Evolutionary conservation across 2,329 filamentous ascomycete genomes (phyloP), one percentile per base, ranked within the genome.

Genomic region (Xylaria sp.): DNA sequence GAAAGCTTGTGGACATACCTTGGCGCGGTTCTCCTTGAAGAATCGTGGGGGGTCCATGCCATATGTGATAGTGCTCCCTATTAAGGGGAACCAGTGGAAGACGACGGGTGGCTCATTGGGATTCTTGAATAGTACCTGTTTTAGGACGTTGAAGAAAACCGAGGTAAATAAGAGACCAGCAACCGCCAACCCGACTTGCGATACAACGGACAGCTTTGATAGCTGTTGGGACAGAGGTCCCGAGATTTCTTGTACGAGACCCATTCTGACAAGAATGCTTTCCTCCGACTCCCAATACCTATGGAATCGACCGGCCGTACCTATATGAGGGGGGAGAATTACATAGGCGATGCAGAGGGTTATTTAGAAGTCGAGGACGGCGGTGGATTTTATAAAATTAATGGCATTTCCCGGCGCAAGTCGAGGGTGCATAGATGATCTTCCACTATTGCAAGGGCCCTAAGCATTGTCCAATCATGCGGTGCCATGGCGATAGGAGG

Each of bases 21-120:
- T 96, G 72, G 85, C 83, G 71, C 88, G 88, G 78, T 85, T 86
- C 75, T 83, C 88, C 85, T 71, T 83, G 82, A 97, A 97, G 84
- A 97, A 98, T 54, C 82, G 83, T 73, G 92, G 94, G 15, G 94
- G 94, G 74, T 98, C 92, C 79, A 97, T 97, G 77, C 94, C 94
- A 80, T 98, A 99, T 46, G 87, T 91, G 72, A 98, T 83, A 63
- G 95, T 97, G 81, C 90, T 97, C 67, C 94, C 94, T 72, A 99
- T 84, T 69, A 96, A 79, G 62, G 91, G 92, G 73, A 94, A 84
- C 86, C 87, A 91, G 77, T 92, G 90, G 77, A 94, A 94, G 65
- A 94, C 90, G 61, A 94, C 71, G 1, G 91, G 91, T 31, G 91
- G 91, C 76, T 93, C 90, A 75, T 93, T 91, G 54, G 90, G 86